phyloP scores from a whole-genome alignment of 495 filamentous ascomycete genomes.

The Lasiosphaeria hispida region DNA sequence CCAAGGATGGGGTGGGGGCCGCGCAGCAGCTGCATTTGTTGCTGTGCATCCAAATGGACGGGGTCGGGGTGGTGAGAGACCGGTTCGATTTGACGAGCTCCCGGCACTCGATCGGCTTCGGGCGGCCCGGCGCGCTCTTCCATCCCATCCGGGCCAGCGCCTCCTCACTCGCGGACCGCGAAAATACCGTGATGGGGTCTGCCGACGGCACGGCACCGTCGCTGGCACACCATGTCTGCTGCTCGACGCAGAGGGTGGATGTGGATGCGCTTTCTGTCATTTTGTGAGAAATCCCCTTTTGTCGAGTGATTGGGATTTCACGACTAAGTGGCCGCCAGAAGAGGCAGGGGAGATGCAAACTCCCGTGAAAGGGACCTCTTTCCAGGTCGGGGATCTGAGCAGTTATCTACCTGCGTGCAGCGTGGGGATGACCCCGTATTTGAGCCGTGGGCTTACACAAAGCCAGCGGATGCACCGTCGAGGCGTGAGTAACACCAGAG shows the following conservation, averaged over 20 bases:
- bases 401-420: too few relatives aligned
- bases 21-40: constrained; percentile 12
- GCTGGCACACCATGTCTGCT: neutral
- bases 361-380: too few relatives aligned
- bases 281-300: too few relatives aligned
- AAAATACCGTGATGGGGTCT: neutral
- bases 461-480: too few relatives aligned
- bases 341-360: too few relatives aligned
- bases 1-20: neutral
- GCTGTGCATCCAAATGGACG: constrained; percentile 15
- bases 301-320: too few relatives aligned
- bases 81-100: constrained; percentile 11
- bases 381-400: too few relatives aligned
- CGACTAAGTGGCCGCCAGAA: too few relatives aligned
- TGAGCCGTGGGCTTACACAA: too few relatives aligned
- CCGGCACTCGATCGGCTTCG: constrained; percentile 13
- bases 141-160: constrained; percentile 8
- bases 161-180: constrained; percentile 7
- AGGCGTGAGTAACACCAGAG: too few relatives aligned
- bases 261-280: too few relatives aligned
- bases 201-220: neutral
- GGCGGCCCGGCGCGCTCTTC: neutral
- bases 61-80: constrained; percentile 6
- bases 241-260: neutral
- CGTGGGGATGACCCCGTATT: too few relatives aligned